Conservation (phyloP, 306 rosid genomes). For the Abrus pulchellus region DNA sequence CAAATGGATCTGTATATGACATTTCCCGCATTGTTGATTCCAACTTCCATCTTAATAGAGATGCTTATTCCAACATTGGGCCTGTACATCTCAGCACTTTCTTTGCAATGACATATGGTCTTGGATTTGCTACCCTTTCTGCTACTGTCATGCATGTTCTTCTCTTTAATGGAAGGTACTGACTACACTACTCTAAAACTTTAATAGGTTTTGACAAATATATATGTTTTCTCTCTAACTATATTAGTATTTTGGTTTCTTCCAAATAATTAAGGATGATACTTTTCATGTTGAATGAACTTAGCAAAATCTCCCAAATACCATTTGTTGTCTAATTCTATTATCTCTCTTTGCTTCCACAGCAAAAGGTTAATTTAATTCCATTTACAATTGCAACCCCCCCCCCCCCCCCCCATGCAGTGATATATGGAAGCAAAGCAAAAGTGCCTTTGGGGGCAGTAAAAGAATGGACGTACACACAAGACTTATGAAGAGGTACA, state of each 20-base stretch:
- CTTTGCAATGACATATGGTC: slow-evolving; percentile 70
- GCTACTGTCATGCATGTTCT: slow-evolving; percentile 68
- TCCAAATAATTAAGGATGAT: not conserved
- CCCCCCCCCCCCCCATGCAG: not conserved
- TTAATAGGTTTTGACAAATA: not conserved
- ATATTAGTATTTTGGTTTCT: not conserved
- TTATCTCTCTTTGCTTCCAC: not conserved
- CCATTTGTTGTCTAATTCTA: not conserved
- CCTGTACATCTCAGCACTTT: slow-evolving; percentile 43
- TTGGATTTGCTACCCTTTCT: slow-evolving; percentile 70
- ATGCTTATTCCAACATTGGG: not conserved
- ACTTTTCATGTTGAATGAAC: not conserved
- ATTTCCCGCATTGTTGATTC: not conserved
- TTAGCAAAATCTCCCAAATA: not conserved
- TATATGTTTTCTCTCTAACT: no score
- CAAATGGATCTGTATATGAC: not conserved
- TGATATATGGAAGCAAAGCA: not conserved
- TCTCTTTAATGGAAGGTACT: slow-evolving; percentile 67
- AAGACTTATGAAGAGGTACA: slow-evolving; percentile 6
- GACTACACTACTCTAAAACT: not conserved
- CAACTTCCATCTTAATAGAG: not conserved
- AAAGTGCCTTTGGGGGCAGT: not conserved
- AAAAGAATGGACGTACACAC: not conserved
- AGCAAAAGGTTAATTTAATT: not conserved
- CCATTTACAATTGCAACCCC: not conserved